Base-by-base conservation (phyloP, 331 rosid species). In the Arachis monticola region DNA sequence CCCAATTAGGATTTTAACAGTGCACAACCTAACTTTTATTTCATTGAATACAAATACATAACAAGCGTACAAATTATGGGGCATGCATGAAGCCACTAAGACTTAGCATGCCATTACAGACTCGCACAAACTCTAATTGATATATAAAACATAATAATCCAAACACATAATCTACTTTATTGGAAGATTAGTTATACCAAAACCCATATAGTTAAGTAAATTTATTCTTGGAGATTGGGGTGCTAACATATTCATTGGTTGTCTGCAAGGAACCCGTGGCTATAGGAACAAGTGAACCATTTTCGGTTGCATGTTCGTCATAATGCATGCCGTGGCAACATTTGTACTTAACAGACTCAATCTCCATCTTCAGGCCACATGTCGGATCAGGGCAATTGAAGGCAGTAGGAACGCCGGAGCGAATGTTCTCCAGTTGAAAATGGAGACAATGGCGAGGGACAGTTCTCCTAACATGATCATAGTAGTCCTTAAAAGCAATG, bases 291-390 rank as follows among this genome's bases (percentile, higher is more conserved):
- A 17, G 22, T 35, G 4, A 35, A 4, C 5, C 62, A n/a, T 52
- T 69, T 42, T 50, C 48, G 0, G 50, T 12, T 0, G 2, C 35
- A 2, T 69, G 50, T 1, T n/a, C n/a, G 1, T n/a, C n/a, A 52
- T n/a, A n/a, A 35, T 52, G 62, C 13, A 51, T 12, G 5, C 73
- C 62, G n/a, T 69, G 73, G 61, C 62, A 69, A 10, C 64, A 53
- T 17, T 13, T 69, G 64, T 69, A 69, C 47, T 22, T 8, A 5
- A 53, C 58, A 6, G 12, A 27, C 10, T 7, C 64, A 13, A 70
- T 27, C 44, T 57, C 65, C 66, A 57, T 70, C 11, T 41, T 41
- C 8, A 41, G 3, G 0, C 59, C 13, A 57, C 75, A 70, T 6
- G 42, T 9, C 5, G 42, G 56, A 1, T 70, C 65, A 17, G 57